A percentile compares a stretch with the other conserved stretches of the same genome.
phyloP scores from a whole-genome alignment of 495 filamentous ascomycete genomes.

The Hyaloscypha variabilis region DNA sequence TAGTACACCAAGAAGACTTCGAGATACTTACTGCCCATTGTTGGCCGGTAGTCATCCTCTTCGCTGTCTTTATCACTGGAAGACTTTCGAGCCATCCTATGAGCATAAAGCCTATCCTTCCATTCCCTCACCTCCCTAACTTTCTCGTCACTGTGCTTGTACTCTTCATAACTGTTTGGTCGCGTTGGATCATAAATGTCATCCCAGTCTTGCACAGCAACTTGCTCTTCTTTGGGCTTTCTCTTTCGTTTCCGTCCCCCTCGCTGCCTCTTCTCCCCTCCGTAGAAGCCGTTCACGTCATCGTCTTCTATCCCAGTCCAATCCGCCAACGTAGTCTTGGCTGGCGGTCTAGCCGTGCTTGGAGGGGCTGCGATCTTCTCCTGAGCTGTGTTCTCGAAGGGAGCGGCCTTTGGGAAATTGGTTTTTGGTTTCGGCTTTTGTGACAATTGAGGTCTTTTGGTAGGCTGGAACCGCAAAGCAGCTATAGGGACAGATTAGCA shows the following conservation, averaged over 20 bases:
- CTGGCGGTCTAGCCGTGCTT: constrained; percentile 40
- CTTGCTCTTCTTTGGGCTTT: constrained; percentile 64
- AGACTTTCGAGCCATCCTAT: constrained; percentile 48
- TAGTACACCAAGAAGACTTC: not conserved
- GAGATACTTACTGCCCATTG: constrained; percentile 49
- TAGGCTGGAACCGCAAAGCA: constrained; percentile 87
- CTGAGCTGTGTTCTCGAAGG: constrained; percentile 41
- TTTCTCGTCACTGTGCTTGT: constrained; percentile 83
- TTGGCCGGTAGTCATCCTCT: constrained; percentile 51
- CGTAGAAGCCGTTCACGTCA: constrained; percentile 66
- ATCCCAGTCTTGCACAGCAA: constrained; percentile 79
- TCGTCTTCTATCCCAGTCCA: constrained; percentile 79
- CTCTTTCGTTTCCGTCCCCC: constrained; percentile 87
- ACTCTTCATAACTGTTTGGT: constrained; percentile 87
- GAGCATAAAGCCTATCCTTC: constrained; percentile 83
- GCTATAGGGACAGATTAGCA: constrained; percentile 56
- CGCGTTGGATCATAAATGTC: constrained; percentile 87
- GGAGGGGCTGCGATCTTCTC: constrained; percentile 27
- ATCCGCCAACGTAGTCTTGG: constrained; percentile 77
- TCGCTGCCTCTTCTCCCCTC: constrained; percentile 66
- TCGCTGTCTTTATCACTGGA: constrained; percentile 61
- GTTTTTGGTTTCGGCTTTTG: constrained; percentile 71
- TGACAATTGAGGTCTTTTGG: constrained; percentile 71
- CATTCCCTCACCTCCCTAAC: constrained; percentile 80
- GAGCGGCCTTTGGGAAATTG: constrained; percentile 34